Evolutionary conservation across 306 rosid species (phyloP).

Genomic region (Gynostemma pentaphyllum): DNA sequence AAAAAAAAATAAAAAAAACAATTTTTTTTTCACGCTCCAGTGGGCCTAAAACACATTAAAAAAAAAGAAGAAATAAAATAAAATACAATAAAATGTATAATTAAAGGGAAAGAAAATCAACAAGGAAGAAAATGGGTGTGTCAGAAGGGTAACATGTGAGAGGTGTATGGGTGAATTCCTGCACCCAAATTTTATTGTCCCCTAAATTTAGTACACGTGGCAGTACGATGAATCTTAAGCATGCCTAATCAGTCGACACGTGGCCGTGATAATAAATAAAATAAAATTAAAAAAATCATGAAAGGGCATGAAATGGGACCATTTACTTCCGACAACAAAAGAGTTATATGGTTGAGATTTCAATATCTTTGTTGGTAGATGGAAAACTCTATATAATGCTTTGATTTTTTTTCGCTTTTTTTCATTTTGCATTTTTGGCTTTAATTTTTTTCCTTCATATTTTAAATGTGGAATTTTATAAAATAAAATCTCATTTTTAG

Average conservation of each 20-base stretch:
- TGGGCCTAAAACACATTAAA: background rate
- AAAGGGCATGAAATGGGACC: conserved; percentile 5
- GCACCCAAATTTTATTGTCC: conserved; percentile 32
- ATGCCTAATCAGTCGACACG: conserved; percentile 13
- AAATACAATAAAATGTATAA: background rate
- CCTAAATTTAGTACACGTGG: conserved; percentile 25
- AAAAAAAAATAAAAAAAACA: background rate
- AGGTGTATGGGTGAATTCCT: conserved; percentile 29
- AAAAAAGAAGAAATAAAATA: background rate
- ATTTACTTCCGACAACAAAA: conserved; percentile 4
- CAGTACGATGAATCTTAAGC: conserved; percentile 11
- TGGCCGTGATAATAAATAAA: background rate
- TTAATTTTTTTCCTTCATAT: background rate
- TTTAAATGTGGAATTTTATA: background rate
- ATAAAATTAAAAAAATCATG: background rate
- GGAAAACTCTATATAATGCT: background rate
- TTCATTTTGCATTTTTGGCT: background rate
- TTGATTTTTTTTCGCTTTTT: background rate
- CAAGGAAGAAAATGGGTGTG: conserved; percentile 18
- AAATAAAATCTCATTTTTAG: background rate
- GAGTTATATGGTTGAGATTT: background rate
- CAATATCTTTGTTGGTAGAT: conserved; percentile 9
- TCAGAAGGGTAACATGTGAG: conserved; percentile 39
- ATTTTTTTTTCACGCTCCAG: background rate
- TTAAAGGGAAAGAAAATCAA: background rate